phyloP scores from a whole-genome alignment of 495 filamentous ascomycete species.

The Achaetomiella virescens region DNA sequence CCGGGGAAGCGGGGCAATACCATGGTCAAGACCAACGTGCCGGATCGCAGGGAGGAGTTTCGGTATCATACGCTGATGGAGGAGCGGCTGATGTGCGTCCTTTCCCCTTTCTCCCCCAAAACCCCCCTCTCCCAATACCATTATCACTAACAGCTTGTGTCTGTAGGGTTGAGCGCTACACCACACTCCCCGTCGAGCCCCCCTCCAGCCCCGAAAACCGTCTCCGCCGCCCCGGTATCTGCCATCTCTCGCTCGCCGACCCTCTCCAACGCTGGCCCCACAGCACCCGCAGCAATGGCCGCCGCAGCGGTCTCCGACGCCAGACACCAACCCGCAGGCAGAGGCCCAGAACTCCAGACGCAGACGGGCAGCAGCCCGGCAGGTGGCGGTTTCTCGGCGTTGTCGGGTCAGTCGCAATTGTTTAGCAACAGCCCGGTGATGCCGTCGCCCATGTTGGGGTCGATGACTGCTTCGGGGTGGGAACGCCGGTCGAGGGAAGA shows the following conservation, averaged over 20 bases:
- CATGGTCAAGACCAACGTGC: slow-evolving; percentile 93
- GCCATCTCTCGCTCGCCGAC: slow-evolving; percentile 25
- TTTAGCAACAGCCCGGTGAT: slow-evolving; percentile 9
- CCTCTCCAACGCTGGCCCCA: slow-evolving; percentile 12
- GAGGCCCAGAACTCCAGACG: too few relatives aligned
- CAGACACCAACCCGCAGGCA: too few relatives aligned
- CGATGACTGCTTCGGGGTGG: not conserved
- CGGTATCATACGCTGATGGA: slow-evolving; percentile 75
- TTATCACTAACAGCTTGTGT: slow-evolving; percentile 1
- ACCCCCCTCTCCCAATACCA: not conserved
- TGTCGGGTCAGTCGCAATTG: not conserved
- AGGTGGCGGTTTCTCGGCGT: not conserved
- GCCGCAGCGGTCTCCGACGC: too few relatives aligned
- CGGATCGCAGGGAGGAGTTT: slow-evolving; percentile 83
- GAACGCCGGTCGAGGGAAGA: slow-evolving; percentile 12
- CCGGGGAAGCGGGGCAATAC: slow-evolving; percentile 77
- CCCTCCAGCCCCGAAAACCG: not conserved
- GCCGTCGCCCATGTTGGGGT: slow-evolving; percentile 11
- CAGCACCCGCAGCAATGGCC: slow-evolving; percentile 1
- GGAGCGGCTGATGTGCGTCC: slow-evolving; percentile 71
- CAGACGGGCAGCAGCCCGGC: not conserved
- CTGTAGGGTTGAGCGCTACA: slow-evolving; percentile 29
- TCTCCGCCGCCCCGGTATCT: slow-evolving; percentile 20
- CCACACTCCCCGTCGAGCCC: slow-evolving; percentile 10
- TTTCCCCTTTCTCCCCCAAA: not conserved